Evolutionary conservation across 1,284 basidiomycete species (phyloP).

Genomic region (Phylloboletellus chloephorus): DNA sequence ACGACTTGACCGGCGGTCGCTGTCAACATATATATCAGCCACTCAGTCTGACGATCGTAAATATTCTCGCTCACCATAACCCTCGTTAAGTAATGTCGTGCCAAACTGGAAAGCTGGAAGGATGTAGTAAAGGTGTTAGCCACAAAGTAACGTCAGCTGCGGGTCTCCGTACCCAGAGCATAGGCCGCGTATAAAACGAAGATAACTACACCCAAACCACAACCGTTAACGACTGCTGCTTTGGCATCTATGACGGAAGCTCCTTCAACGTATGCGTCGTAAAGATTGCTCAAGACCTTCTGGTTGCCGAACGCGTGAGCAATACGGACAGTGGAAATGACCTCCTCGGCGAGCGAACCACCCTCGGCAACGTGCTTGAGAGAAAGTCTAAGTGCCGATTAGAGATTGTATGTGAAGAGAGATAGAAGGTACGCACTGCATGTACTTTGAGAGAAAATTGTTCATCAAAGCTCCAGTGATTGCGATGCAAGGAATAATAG

Average conservation of each 20-base stretch:
- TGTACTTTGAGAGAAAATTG: constrained; percentile 65
- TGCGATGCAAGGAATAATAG: constrained; percentile 85
- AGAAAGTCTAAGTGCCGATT: constrained; percentile 39
- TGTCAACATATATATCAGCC: constrained; percentile 19
- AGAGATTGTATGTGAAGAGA: constrained; percentile 1
- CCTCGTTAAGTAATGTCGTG: constrained; percentile 71
- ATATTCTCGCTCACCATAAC: constrained; percentile 39
- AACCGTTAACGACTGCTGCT: constrained; percentile 61
- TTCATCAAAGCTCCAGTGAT: constrained; percentile 79
- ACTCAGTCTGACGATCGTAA: background rate
- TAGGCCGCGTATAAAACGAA: constrained; percentile 78
- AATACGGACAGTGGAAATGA: constrained; percentile 83
- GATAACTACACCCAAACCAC: constrained; percentile 69
- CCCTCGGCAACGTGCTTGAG: constrained; percentile 78
- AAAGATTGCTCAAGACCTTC: constrained; percentile 58
- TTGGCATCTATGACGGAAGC: constrained; percentile 60
- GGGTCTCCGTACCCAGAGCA: constrained; percentile 46
- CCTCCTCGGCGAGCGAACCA: constrained; percentile 90
- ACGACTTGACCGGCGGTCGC: constrained; percentile 69
- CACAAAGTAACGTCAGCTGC: background rate
- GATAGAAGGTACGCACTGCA: constrained; percentile 48
- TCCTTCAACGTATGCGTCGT: constrained; percentile 59
- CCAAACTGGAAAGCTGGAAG: constrained; percentile 71
- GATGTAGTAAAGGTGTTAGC: too few species aligned
- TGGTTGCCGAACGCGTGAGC: constrained; percentile 93